Conservation (phyloP, 2,329 filamentous ascomycete species). For the Aureobasidium lini region DNA sequence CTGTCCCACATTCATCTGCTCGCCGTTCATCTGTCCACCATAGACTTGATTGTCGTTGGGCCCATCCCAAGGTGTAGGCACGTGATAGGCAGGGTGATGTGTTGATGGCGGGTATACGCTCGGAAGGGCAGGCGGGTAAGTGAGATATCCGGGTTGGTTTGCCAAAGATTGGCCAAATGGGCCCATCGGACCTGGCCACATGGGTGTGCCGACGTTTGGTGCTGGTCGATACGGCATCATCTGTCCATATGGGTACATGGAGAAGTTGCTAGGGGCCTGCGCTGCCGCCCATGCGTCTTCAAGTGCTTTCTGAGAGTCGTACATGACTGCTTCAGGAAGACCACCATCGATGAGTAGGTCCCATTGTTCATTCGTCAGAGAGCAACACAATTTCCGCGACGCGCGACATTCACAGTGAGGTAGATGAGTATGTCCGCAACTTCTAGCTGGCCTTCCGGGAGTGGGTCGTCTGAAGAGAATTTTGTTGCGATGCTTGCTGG, state of each 20-base stretch:
- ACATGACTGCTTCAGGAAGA: slow-evolving; percentile 12
- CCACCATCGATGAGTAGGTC: slow-evolving; percentile 3
- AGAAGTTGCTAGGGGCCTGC: too few species aligned
- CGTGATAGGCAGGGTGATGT: too few species aligned
- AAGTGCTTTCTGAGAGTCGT: background rate
- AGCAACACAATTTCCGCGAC: slow-evolving; percentile 12
- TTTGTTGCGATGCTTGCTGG: slow-evolving; percentile 14
- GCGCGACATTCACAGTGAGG: slow-evolving; percentile 15
- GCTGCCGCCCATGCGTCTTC: background rate
- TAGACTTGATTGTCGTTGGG: background rate
- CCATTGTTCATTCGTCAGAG: slow-evolving; percentile 12
- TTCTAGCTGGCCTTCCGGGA: slow-evolving; percentile 14
- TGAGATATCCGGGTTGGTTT: background rate
- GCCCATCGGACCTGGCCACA: background rate
- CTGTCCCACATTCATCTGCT: background rate
- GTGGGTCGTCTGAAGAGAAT: slow-evolving; percentile 14
- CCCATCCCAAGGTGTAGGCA: too few species aligned
- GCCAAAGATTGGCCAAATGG: background rate
- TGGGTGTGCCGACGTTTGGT: background rate
- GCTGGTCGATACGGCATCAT: background rate
- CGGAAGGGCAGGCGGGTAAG: too few species aligned
- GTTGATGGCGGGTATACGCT: too few species aligned
- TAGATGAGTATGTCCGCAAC: slow-evolving; percentile 15
- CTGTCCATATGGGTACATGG: background rate
- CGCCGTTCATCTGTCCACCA: slow-evolving; percentile 1